Percentiles rank a stretch among this genome's conserved stretches.
These are phyloP conservation scores for Setaria viridis DNA, from an alignment of 202 grass and related monocot genomes.

Conservation along the genomic window DNA sequence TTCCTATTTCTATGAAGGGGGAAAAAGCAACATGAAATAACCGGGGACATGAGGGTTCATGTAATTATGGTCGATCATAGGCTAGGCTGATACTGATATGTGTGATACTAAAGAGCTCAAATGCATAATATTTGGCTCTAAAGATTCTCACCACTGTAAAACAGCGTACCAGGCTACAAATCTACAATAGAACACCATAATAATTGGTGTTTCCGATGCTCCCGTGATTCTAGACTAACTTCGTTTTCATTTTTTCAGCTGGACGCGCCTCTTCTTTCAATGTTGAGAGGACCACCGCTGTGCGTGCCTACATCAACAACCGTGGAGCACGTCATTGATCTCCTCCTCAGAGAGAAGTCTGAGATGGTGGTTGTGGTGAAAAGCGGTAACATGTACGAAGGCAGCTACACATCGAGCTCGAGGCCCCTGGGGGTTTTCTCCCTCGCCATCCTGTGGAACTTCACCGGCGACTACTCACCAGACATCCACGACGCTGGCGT, in stretches of 20 bases:
- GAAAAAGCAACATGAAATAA: not conserved
- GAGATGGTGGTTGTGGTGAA: slow-evolving; percentile 76
- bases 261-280: slow-evolving; percentile 68
- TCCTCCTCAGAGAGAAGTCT: slow-evolving; percentile 73
- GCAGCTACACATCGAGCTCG: slow-evolving; percentile 66
- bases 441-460: slow-evolving; percentile 55
- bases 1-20: not conserved
- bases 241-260: slow-evolving; percentile 51
- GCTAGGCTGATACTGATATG: not conserved
- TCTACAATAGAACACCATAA: not conserved
- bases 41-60: not conserved
- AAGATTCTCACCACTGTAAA: not conserved
- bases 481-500: not conserved
- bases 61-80: not conserved
- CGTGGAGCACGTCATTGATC: slow-evolving; percentile 70
- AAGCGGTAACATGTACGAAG: slow-evolving; percentile 67
- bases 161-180: not conserved
- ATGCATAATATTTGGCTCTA: not conserved
- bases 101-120: not conserved
- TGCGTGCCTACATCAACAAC: slow-evolving; percentile 74
- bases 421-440: slow-evolving; percentile 79
- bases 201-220: slow-evolving; percentile 15
- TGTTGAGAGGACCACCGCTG: slow-evolving; percentile 67
- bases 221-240: slow-evolving; percentile 6
- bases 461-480: slow-evolving; percentile 17